Evolutionary conservation across 495 filamentous ascomycete genomes (phyloP).

Genomic region (Astrothelium subdiscretum): DNA sequence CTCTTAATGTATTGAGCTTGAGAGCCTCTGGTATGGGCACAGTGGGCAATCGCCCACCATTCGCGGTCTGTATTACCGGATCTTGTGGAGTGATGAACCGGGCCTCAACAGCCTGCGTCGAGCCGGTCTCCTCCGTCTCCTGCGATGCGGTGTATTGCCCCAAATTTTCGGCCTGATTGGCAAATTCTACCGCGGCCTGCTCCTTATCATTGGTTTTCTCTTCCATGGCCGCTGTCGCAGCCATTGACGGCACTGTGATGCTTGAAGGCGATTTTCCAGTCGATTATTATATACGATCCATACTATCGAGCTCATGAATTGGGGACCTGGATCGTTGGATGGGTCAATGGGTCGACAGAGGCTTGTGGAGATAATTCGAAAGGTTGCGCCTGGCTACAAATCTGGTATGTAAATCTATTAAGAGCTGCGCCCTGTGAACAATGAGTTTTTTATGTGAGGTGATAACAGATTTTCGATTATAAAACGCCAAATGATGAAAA

Average conservation of each 20-base stretch:
- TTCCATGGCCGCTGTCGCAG: not conserved
- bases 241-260: constrained; percentile 10
- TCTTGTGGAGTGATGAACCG: constrained; percentile 58
- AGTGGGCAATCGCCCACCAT: constrained; percentile 51
- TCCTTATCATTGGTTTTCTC: constrained; percentile 9
- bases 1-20: constrained; percentile 51
- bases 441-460: too few species aligned
- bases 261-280: not conserved
- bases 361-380: not conserved
- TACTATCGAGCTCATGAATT: not conserved
- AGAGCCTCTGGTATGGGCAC: constrained; percentile 54
- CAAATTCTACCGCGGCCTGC: constrained; percentile 26
- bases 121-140: constrained; percentile 23
- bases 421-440: too few species aligned
- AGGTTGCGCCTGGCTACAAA: not conserved
- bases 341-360: not conserved
- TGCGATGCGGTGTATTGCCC: constrained; percentile 20
- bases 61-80: constrained; percentile 55
- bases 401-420: not conserved
- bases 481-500: too few species aligned
- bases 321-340: not conserved
- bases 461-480: too few species aligned
- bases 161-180: constrained; percentile 51
- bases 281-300: not conserved
- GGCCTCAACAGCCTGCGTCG: constrained; percentile 49